These are phyloP conservation scores for Thinopyrum obtusiflorum DNA, from an alignment of 202 grass and related monocot species.

Conservation along the genomic window DNA sequence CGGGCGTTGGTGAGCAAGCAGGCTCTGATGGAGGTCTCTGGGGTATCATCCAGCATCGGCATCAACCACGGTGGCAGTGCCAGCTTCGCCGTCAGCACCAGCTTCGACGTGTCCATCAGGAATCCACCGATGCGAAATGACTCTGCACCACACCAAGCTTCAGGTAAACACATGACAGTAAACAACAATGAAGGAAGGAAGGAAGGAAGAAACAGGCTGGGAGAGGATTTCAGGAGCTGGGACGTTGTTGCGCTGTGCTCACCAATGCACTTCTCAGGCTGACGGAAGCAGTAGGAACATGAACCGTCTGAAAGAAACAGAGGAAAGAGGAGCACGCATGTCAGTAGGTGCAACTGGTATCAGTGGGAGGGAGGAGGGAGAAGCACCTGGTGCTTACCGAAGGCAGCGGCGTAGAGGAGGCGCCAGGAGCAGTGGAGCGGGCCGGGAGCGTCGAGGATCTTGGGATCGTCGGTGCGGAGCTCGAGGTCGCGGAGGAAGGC, in stretches of 20 bases:
- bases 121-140: conserved; percentile 71
- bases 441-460: conserved; percentile 10
- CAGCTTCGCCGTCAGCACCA: conserved; percentile 64
- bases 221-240: not conserved
- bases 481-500: conserved; percentile 83
- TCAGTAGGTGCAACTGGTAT: conserved; percentile 32
- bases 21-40: no score
- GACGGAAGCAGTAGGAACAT: conserved; percentile 60
- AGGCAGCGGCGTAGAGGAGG: conserved; percentile 62
- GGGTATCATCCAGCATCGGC: no score
- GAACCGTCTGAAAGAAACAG: conserved; percentile 52
- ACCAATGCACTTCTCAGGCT: conserved; percentile 71
- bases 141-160: conserved; percentile 35
- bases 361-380: not conserved
- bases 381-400: conserved; percentile 41
- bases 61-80: conserved; percentile 35
- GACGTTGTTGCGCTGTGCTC: conserved; percentile 7
- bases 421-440: conserved; percentile 63
- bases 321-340: not conserved
- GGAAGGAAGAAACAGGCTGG: not conserved
- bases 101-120: conserved; percentile 52
- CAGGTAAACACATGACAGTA: not conserved
- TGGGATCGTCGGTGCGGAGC: not conserved
- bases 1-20: no score
- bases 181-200: not conserved